phyloP scores from a whole-genome alignment of 176 grass and related monocot species.

The Triticum timopheevii region DNA sequence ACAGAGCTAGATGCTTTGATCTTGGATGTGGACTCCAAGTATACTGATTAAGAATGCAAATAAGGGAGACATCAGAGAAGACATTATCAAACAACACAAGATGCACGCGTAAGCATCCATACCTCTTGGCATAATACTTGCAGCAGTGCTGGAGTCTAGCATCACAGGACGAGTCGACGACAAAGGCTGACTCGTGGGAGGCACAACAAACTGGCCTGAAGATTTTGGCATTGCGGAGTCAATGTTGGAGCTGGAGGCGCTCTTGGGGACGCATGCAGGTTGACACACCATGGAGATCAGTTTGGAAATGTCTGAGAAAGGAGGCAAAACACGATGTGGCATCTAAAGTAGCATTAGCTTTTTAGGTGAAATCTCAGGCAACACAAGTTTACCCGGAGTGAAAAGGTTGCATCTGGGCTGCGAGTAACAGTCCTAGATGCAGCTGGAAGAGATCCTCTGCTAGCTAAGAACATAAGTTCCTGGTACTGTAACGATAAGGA shows the following conservation, averaged over 20 bases:
- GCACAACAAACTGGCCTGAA: not conserved
- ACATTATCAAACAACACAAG: not conserved
- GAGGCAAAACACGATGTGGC: slow-evolving; percentile 32
- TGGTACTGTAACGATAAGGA: slow-evolving; percentile 49
- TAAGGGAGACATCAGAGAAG: too few species aligned
- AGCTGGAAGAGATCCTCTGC: slow-evolving; percentile 52
- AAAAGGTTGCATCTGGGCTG: slow-evolving; percentile 39
- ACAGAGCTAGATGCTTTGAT: too few species aligned
- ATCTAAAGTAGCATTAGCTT: slow-evolving; percentile 33
- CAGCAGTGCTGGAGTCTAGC: slow-evolving; percentile 30
- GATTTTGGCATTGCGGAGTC: slow-evolving; percentile 46
- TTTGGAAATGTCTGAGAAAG: slow-evolving; percentile 40
- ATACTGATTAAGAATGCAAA: too few species aligned
- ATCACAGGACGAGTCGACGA: slow-evolving; percentile 8
- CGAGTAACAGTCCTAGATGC: slow-evolving; percentile 10
- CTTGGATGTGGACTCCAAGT: too few species aligned
- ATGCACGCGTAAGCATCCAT: slow-evolving; percentile 25
- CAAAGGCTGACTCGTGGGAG: not conserved
- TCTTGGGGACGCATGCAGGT: slow-evolving; percentile 34
- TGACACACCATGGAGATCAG: slow-evolving; percentile 46
- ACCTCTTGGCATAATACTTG: slow-evolving; percentile 74
- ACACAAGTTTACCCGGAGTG: slow-evolving; percentile 34
- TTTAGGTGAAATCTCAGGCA: slow-evolving; percentile 34
- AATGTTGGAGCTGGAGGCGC: slow-evolving; percentile 62
- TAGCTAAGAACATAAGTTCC: slow-evolving; percentile 83